A percentile compares a stretch with the other conserved stretches of the same genome.
Conservation (phyloP, 306 rosid species). For the Luffa acutangula region DNA sequence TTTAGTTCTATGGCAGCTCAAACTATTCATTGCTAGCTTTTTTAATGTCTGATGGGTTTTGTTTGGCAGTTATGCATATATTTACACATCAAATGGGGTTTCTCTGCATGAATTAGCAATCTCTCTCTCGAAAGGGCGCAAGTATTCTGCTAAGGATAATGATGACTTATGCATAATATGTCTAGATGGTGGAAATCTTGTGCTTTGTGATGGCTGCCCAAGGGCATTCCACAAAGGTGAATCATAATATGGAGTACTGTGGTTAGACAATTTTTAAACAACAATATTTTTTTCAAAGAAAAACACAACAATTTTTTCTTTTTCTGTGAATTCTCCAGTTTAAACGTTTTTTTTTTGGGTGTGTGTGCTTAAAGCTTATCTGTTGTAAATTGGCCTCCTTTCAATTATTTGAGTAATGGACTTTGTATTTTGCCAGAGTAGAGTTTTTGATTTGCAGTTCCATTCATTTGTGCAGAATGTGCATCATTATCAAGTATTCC, state of each 20-base stretch:
- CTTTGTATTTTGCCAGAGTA: neutral
- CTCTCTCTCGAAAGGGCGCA: conserved; percentile 80
- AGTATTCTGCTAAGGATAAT: conserved; percentile 66
- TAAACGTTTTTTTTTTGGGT: neutral
- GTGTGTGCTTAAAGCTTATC: neutral
- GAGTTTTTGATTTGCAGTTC: conserved; percentile 15
- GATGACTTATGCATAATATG: conserved; percentile 91
- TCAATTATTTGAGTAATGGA: neutral
- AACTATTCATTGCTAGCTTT: conserved; percentile 14
- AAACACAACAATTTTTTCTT: neutral
- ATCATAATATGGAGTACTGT: conserved; percentile 7
- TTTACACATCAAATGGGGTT: conserved; percentile 87
- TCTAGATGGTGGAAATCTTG: conserved; percentile 88
- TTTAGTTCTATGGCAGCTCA: conserved; percentile 21
- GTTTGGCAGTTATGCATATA: conserved; percentile 82
- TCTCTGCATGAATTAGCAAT: conserved; percentile 89
- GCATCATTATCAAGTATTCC: conserved; percentile 69
- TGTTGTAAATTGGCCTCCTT: neutral
- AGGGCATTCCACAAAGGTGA: conserved; percentile 96
- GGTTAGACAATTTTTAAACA: neutral
- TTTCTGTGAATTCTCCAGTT: neutral
- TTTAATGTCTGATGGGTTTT: conserved; percentile 13
- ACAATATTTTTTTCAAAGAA: neutral
- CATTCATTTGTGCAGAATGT: conserved; percentile 57
- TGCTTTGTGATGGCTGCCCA: conserved; percentile 97